Evolutionary conservation across 352 stramenopile genomes (phyloP), one percentile per base, ranked within the genome.

Genomic region (Pythium brassicae): DNA sequence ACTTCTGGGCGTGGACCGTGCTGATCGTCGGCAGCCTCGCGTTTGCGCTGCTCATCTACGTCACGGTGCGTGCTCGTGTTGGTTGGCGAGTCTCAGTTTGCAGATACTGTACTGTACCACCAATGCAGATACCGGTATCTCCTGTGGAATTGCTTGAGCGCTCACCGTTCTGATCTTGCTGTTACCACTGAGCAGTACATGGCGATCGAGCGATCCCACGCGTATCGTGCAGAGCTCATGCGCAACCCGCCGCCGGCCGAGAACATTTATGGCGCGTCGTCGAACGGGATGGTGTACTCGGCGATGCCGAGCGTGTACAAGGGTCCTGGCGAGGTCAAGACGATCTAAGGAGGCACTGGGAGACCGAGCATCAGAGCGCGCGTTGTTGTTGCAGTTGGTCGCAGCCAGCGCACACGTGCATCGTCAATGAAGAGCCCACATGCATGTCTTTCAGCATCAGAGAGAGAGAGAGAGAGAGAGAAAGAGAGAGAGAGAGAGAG

Each of bases 191-290:
- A n/a, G 10, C 35, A 87, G 73, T 93, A 90, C 60, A 71, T 85
- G 47, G 83, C 80, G 3, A 81, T 93, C 34, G 76, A 91, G 53
- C 68, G 80, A 40, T 89, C 83, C 44, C 66, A 91, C 53, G 76
- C 83, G 10, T 93, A 90, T 59, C 77, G 83, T 27, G 83, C 83
- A 3, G 83, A 93, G 66, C 75, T 93, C 20, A 91, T 89, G 80
- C 79, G 83, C 61, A 93, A 90, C 66, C 83, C 83, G 0, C 83
- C 80, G 8, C 78, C 77, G 4, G 72, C 78, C 2, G 83, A 91
- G 65, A 91, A 91, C 56, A 72, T 92, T 32, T 92, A 92, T 55
- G 73, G 72, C 43, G 61, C 47, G 17, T 75, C 66, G 29, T 60
- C 72, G n/a, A 68, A 44, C 19, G 70, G 73, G 39, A 71, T 75